Evolutionary conservation across 257 asterid species (phyloP).

Genomic region (Parsonsia alboflavescens): DNA sequence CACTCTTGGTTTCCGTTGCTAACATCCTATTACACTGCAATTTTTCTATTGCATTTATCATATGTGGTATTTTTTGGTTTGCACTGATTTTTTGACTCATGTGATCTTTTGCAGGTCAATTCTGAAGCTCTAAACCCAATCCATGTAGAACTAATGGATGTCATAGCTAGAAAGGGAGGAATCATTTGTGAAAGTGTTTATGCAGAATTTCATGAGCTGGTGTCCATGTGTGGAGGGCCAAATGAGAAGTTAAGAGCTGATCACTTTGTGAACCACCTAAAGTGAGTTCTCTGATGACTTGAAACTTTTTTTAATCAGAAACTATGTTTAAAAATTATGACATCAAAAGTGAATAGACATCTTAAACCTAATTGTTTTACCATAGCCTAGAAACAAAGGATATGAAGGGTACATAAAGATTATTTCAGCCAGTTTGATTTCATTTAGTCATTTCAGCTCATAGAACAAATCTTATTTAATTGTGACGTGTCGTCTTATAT

Average conservation of each 20-base stretch:
- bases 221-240: constrained; percentile 87
- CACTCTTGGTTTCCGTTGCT: background rate
- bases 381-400: background rate
- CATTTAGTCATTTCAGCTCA: background rate
- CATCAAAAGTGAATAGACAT: background rate
- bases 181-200: constrained; percentile 72
- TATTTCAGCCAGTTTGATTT: background rate
- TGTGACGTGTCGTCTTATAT: background rate
- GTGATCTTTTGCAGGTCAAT: constrained; percentile 42
- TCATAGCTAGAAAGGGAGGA: constrained; percentile 56
- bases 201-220: constrained; percentile 72
- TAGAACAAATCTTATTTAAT: background rate
- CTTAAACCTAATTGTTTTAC: background rate
- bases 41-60: background rate
- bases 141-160: constrained; percentile 41
- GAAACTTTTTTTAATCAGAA: background rate
- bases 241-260: constrained; percentile 73
- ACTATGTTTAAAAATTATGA: background rate
- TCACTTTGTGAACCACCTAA: constrained; percentile 59
- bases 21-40: background rate
- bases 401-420: background rate
- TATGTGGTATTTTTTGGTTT: background rate
- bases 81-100: background rate
- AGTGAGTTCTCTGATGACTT: constrained; percentile 39
- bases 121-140: constrained; percentile 68